Base-by-base conservation (phyloP, 345 rosid genomes). In the Hypericum androsaemum region DNA sequence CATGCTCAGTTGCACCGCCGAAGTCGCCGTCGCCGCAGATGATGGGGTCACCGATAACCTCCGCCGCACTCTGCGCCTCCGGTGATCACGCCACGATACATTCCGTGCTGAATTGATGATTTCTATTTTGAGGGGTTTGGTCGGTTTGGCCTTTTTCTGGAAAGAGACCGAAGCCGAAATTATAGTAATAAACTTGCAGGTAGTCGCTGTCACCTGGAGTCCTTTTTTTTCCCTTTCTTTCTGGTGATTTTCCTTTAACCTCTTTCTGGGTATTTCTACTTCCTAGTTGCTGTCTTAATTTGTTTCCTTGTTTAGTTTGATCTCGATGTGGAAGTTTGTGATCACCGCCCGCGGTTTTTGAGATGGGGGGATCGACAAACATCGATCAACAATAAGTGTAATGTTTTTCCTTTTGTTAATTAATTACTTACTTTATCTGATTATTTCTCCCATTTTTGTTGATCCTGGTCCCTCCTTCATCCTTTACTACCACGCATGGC, bases 61-160 rank as follows among this genome's bases (percentile, higher is more conserved):
- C 76, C 79, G 85, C 39, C 79, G 89, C 41, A 71, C 82, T 42
- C 63, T 82, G 52, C 86, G 80, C 61, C 79, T 87, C 71, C 77
- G 66, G 51, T 83, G 78, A 82, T 22, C 2, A 22, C 32, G 32
- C 4, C 2, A 22, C 4, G 37, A 28, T 36, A 38, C 41, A n/a
- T 51, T 68, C 47, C 39, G 0, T 10, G 47, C 0, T 0, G 41
- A 11, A 7, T 5, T n/a, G 16, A 37, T 28, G 39, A 15, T 32
- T 13, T 4, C 15, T 7, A n/a, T 41, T 10, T 10, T 4, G 41
- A 11, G 9, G 5, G 47, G 60, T 60, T 51, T 37, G 6, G 57
- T 47, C 10, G 32, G 36, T 58, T 35, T 10, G 28, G 35, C 43
- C 41, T 38, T n/a, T 35, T 54, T 9, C 45, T 58, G 50, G 47